These are phyloP conservation scores for Andrographis paniculata DNA, from an alignment of 305 asterid species.

Conservation along the genomic window DNA sequence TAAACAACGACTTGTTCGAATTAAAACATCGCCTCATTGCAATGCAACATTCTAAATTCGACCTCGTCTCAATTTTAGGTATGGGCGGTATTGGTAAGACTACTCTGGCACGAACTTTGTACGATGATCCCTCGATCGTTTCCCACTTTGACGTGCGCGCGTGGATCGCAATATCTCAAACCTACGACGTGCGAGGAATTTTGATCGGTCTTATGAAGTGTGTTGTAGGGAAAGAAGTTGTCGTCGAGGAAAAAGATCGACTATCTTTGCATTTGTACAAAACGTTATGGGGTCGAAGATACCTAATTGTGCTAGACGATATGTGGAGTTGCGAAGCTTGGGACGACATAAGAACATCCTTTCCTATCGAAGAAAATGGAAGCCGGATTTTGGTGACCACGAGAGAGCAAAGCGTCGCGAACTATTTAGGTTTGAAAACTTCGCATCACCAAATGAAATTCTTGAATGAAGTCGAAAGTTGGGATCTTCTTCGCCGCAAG, in stretches of 20 bases:
- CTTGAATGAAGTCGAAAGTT: too few relatives aligned
- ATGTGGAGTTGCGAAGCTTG: too few relatives aligned
- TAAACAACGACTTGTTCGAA: neutral
- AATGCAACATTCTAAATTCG: neutral
- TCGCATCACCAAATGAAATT: too few relatives aligned
- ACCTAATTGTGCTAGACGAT: too few relatives aligned
- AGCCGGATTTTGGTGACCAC: too few relatives aligned
- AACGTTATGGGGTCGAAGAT: too few relatives aligned
- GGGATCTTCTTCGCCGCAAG: too few relatives aligned
- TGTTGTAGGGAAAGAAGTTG: neutral
- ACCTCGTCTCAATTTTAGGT: neutral
- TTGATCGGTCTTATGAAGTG: neutral
- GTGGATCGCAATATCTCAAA: neutral
- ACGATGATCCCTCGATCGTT: neutral
- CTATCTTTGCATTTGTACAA: neutral
- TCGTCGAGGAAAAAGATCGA: neutral
- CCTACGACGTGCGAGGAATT: neutral
- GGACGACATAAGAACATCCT: too few relatives aligned
- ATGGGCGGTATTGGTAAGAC: neutral
- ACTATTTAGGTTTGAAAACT: too few relatives aligned
- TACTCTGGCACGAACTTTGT: too few relatives aligned
- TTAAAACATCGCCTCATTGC: neutral
- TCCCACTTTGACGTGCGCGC: neutral
- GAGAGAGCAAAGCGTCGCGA: too few relatives aligned
- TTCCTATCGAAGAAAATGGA: too few relatives aligned